These are phyloP conservation scores for Centrapalus pauciflorus DNA, from an alignment of 129 eudicot species.

Conservation along the genomic window DNA sequence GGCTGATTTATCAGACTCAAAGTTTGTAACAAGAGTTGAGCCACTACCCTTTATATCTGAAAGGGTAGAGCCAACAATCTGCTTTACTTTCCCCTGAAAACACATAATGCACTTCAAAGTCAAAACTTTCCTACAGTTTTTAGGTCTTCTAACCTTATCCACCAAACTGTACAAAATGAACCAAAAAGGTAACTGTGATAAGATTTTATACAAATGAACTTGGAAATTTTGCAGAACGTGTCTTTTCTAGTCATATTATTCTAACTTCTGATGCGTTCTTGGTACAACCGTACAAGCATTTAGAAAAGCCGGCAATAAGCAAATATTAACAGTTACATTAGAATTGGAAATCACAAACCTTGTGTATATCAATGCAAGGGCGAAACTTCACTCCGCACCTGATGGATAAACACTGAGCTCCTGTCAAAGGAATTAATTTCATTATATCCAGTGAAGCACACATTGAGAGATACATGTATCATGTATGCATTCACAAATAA, in stretches of 20 bases:
- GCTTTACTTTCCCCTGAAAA: constrained; percentile 92
- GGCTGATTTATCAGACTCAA: constrained; percentile 88
- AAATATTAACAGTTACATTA: no score
- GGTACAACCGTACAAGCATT: no score
- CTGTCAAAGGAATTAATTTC: constrained; percentile 19
- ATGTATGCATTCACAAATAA: background rate
- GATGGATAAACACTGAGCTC: constrained; percentile 40
- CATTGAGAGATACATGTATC: background rate
- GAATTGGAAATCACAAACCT: constrained; percentile 43
- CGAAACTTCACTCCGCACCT: constrained; percentile 75
- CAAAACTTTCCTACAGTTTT: background rate
- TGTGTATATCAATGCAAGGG: constrained; percentile 98
- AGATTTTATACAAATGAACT: background rate
- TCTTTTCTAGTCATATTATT: background rate
- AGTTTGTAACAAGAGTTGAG: constrained; percentile 66
- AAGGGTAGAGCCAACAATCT: constrained; percentile 97
- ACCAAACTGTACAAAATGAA: background rate
- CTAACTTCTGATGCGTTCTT: no score
- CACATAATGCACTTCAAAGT: background rate
- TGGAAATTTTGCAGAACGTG: background rate
- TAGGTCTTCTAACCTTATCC: background rate
- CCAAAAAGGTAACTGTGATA: background rate
- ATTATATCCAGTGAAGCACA: background rate
- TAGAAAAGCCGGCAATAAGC: no score
- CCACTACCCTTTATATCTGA: constrained; percentile 56